Conservation (phyloP, 495 filamentous ascomycete species). For the Penicillium ucsense region DNA sequence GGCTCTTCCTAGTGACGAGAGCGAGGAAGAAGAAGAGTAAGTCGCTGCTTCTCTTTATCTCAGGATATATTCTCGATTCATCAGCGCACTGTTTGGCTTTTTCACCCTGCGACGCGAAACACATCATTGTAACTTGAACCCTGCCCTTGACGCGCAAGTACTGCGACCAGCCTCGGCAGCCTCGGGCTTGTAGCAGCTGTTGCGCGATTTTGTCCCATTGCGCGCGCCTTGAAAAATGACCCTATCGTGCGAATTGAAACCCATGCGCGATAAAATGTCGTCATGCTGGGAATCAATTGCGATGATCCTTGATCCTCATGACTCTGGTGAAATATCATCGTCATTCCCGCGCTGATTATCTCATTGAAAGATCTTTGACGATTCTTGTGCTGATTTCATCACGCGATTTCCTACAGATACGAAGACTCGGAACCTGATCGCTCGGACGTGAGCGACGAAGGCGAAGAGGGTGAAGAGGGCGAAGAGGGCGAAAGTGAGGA, state of each 20-base stretch:
- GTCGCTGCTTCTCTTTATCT: constrained; percentile 11
- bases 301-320: background rate
- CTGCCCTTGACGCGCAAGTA: background rate
- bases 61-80: background rate
- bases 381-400: constrained; percentile 3
- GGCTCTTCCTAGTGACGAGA: constrained; percentile 51
- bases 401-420: constrained; percentile 27
- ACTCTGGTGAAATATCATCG: background rate
- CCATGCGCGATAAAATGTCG: background rate
- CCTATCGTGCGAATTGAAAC: too few relatives aligned
- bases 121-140: too few relatives aligned
- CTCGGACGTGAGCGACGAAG: constrained; percentile 34
- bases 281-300: background rate
- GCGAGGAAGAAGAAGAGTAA: constrained; percentile 58
- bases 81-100: too few relatives aligned
- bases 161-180: too few relatives aligned
- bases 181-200: too few relatives aligned
- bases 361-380: background rate
- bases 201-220: too few relatives aligned
- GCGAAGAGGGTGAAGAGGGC: constrained; percentile 25
- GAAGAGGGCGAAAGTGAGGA: constrained; percentile 14
- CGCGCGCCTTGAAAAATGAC: too few relatives aligned
- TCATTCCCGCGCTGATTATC: too few relatives aligned
- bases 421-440: constrained; percentile 36
- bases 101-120: too few relatives aligned